Evolutionary conservation across 192 early-diverging fungal species (phyloP).

Genomic region (Mortierella claussenii): DNA sequence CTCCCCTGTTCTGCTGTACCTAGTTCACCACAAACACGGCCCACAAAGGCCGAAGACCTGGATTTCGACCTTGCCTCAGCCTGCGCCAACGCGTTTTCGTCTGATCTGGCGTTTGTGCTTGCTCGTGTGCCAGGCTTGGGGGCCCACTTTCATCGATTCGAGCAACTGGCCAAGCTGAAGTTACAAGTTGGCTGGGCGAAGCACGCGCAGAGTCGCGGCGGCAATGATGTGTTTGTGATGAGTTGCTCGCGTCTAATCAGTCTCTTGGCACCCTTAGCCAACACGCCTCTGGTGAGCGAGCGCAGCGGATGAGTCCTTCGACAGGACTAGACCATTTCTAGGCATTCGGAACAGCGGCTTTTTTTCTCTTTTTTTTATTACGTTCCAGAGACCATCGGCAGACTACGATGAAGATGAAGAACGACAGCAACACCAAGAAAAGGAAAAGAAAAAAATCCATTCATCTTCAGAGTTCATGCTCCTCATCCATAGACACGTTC

Average conservation of each 20-base stretch:
- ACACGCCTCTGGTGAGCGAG: constrained; percentile 46
- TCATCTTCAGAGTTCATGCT: too few relatives aligned
- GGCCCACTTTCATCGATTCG: constrained; percentile 51
- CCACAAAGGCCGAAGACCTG: constrained; percentile 22
- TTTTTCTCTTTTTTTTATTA: too few relatives aligned
- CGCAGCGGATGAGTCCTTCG: too few relatives aligned
- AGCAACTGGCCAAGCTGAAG: constrained; percentile 48
- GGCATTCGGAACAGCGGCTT: too few relatives aligned
- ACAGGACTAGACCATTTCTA: too few relatives aligned
- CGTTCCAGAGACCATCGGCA: too few relatives aligned
- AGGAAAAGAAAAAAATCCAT: too few relatives aligned
- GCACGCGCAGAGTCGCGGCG: constrained; percentile 50
- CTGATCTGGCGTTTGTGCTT: constrained; percentile 41
- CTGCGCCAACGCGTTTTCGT: constrained; percentile 48
- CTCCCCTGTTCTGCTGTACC: not conserved
- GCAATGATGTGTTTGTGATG: constrained; percentile 53
- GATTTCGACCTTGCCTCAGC: constrained; percentile 49
- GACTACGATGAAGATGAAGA: too few relatives aligned
- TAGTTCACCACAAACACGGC: not conserved
- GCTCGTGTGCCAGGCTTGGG: constrained; percentile 46
- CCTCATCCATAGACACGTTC: too few relatives aligned
- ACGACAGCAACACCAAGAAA: too few relatives aligned
- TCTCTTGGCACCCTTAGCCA: constrained; percentile 38
- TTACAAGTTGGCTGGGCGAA: constrained; percentile 50
- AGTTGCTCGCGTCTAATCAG: constrained; percentile 43